phyloP scores from a whole-genome alignment of 1,139 yeast species.

The Saccharomyces uvarum region DNA sequence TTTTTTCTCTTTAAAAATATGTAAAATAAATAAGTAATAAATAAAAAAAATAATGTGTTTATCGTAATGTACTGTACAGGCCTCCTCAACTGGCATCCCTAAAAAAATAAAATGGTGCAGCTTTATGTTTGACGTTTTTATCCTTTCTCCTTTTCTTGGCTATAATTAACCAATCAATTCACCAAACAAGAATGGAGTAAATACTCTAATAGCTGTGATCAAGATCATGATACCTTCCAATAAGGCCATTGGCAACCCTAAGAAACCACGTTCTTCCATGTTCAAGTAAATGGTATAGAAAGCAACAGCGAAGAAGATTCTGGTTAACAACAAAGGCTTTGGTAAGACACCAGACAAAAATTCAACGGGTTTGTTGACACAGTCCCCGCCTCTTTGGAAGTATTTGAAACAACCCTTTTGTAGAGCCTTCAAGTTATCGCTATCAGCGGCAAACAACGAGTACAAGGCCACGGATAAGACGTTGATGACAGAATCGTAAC shows the following conservation, averaged over 20 bases:
- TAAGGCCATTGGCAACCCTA: slow-evolving; percentile 67
- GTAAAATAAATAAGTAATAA: not conserved
- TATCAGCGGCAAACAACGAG: slow-evolving; percentile 83
- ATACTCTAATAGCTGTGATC: slow-evolving; percentile 67
- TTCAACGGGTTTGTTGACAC: slow-evolving; percentile 72
- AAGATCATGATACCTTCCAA: slow-evolving; percentile 62
- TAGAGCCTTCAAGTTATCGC: slow-evolving; percentile 52
- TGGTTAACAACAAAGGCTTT: slow-evolving; percentile 62
- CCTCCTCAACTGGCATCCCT: not conserved
- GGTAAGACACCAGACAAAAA: slow-evolving; percentile 78
- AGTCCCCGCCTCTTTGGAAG: slow-evolving; percentile 76
- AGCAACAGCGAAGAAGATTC: slow-evolving; percentile 87
- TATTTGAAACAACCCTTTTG: slow-evolving; percentile 87
- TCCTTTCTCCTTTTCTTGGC: not conserved
- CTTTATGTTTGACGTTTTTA: not conserved
- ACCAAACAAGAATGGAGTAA: slow-evolving; percentile 59
- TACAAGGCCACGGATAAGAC: slow-evolving; percentile 86
- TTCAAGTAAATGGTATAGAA: slow-evolving; percentile 71
- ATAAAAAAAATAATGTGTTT: not conserved
- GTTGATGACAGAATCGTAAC: slow-evolving; percentile 75
- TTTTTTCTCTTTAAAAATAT: not conserved
- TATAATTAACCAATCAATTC: slow-evolving; percentile 33
- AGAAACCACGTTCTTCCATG: slow-evolving; percentile 54
- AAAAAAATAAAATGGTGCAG: not conserved
- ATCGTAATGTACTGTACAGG: not conserved